Base-by-base conservation (phyloP, 805 yeast species). In the Sungouiozyma ichnusensis region DNA sequence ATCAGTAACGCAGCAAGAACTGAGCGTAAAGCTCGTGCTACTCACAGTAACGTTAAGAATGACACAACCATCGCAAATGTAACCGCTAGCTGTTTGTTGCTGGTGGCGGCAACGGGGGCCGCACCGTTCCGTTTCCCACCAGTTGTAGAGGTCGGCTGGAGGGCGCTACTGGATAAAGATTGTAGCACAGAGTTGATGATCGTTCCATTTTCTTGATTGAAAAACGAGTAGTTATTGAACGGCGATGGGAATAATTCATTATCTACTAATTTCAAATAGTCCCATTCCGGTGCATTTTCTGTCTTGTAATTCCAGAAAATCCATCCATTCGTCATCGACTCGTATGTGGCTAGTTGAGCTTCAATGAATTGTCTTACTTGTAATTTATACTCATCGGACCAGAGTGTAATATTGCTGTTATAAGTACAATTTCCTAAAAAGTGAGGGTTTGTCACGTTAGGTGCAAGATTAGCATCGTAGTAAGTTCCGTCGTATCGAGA, bases 231-330 rank as follows among this genome's bases (percentile, higher is more conserved):
- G 44, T 67, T 63, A 41, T 63, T 51, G 29, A 81, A 66, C 2
- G 87, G 86, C 35, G 67, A 72, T 1, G 88, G 88, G 61, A 81
- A 74, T 38, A 81, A 55, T 3, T 65, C 74, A 29, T 66, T 53
- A 16, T 68, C 58, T 7, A 74, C 69, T 50, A 81, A 65, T 40
- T 69, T 62, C 42, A 64, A 54, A 52, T 77, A 72, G 54, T 79
- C 85, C 85, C 86, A 80, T 55, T 79, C 85, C 16, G 74, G 63
- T 1, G 83, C 74, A 42, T 62, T 56, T 52, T 81, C 87, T 0
- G 85, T 79, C 55, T 78, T 79, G 64, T 71, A 79, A 50, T 77
- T 76, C 87, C 86, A 81, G 52, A 79, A 80, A 33, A 79, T 72
- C 75, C 79, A 80, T 0, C 86, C 86, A 9, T 64, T 63, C 31